phyloP scores from a whole-genome alignment of 2,329 filamentous ascomycete genomes.

The Curvularia spicifera region DNA sequence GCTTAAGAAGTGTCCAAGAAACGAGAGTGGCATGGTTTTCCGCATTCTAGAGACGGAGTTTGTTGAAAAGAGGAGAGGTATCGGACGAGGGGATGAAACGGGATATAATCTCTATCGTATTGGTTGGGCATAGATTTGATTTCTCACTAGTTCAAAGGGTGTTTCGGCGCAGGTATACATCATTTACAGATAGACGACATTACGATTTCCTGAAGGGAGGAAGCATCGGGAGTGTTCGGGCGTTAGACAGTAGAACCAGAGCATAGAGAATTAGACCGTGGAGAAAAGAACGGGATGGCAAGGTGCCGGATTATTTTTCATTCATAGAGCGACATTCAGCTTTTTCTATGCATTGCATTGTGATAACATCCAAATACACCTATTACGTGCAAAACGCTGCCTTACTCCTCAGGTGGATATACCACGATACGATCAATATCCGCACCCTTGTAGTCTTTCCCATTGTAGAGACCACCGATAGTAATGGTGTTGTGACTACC shows the following conservation, averaged over 20 bases:
- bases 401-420: conserved; percentile 60
- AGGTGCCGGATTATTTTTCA: background rate
- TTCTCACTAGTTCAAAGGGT: background rate
- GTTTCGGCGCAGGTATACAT: background rate
- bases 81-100: conserved; percentile 45
- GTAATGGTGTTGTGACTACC: conserved; percentile 65
- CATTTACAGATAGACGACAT: background rate
- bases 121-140: conserved; percentile 33
- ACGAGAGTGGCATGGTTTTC: conserved; percentile 24
- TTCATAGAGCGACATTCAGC: background rate
- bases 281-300: background rate
- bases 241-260: background rate
- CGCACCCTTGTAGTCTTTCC: conserved; percentile 62
- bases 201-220: background rate
- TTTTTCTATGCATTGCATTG: background rate
- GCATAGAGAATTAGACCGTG: background rate
- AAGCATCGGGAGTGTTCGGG: too few species aligned
- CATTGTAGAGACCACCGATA: conserved; percentile 64
- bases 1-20: conserved; percentile 22
- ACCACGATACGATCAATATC: conserved; percentile 67
- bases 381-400: background rate
- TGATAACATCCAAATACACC: background rate
- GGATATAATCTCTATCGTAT: conserved; percentile 46
- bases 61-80: conserved; percentile 40
- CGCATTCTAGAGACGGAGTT: conserved; percentile 32